Base-by-base conservation (phyloP, 768 basidiomycete genomes). In the Cubamyces sp. region DNA sequence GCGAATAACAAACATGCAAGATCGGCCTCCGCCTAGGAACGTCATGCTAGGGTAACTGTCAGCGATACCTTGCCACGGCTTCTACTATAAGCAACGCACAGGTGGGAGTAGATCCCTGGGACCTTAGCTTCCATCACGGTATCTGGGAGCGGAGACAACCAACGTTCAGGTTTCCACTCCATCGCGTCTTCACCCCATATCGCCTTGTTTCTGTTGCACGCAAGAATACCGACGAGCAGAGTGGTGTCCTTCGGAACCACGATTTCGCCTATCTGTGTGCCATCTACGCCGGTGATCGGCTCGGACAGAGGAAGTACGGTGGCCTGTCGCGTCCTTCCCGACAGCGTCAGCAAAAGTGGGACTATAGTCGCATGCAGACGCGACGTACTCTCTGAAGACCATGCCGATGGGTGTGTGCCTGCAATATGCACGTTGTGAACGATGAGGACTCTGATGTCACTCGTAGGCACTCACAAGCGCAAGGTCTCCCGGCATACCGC, bases 401-500 rank as follows among this genome's bases (percentile, higher is more conserved):
- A 16, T 49, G 37, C 11, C 34, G 48, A 8, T 54, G 1, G 64
- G 60, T 0, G 55, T 34, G 9, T 34, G 34, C 34, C 34, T 34
- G 34, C 34, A 34, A 9, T 34, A 34, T 34, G 11, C 9, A 34
- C 34, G 9, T 11, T 9, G 34, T 34, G 34, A 34, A 9, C 34
- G 9, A 5, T 11, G 34, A 11, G 34, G 9, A 9, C 1, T 9
- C 1, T 11, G 1, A 34, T 34, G 34, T 34, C 9, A 6, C 34
- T 34, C 34, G 34, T 5, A 34, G 34, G 9, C 9, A 34, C 63
- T 21, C 84, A 78, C 5, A 87, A 50, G 0, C 87, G 80, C 58
- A 88, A 69, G 0, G 80, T 82, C 72, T 89, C 88, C 3, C 83
- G 79, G 5, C 86, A 78, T 3, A 88, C 81, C 5, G 78, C 79